These are phyloP conservation scores for Pinus albicaulis DNA, from an alignment of 75 land plant genomes.

Conservation along the genomic window DNA sequence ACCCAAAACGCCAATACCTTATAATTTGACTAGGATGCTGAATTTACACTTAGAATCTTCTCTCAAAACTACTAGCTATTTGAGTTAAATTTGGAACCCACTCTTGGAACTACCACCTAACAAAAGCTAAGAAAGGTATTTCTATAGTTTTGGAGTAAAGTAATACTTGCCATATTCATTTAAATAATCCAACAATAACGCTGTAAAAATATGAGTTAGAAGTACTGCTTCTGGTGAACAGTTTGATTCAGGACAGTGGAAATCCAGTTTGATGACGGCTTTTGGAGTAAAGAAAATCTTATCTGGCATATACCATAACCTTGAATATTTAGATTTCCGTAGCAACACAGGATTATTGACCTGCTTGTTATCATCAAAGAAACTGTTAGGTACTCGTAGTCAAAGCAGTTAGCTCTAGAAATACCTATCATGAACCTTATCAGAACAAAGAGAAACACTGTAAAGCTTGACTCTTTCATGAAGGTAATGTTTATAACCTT, in stretches of 20 bases:
- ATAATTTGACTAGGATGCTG: background rate
- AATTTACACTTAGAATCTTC: too few relatives aligned
- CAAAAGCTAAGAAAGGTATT: background rate
- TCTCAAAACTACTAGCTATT: too few relatives aligned
- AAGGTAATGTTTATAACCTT: conserved; percentile 30
- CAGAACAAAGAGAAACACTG: background rate
- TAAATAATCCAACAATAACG: conserved; percentile 82
- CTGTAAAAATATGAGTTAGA: conserved; percentile 72
- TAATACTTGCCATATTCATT: conserved; percentile 84
- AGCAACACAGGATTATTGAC: conserved; percentile 59
- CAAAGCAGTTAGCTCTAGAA: background rate
- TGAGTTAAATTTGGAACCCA: background rate
- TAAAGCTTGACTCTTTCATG: background rate
- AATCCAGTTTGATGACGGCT: conserved; percentile 77
- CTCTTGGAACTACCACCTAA: background rate
- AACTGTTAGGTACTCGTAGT: background rate
- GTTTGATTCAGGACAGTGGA: conserved; percentile 75
- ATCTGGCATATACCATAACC: conserved; percentile 92
- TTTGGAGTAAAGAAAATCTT: conserved; percentile 80
- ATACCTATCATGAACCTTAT: too few relatives aligned
- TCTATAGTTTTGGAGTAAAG: background rate
- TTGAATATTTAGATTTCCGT: conserved; percentile 67
- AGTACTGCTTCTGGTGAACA: conserved; percentile 85
- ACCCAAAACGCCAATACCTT: background rate
- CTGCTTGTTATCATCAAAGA: conserved; percentile 27